Conservation (phyloP, 1,139 yeast species). For the Tardiomyces blankii region DNA sequence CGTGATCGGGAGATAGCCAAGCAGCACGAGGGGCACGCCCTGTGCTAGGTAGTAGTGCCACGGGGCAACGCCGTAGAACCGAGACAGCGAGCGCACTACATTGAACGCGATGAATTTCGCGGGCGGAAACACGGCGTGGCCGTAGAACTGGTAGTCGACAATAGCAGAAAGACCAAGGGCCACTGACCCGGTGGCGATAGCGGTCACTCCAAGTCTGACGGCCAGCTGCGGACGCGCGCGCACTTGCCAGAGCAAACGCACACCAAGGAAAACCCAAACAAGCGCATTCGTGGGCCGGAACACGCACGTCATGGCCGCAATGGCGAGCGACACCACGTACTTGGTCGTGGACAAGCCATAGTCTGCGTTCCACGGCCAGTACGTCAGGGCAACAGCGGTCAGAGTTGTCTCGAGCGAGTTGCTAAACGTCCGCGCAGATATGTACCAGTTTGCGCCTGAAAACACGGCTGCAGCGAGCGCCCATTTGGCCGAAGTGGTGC, state of each 20-base stretch:
- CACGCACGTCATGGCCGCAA: slow-evolving; percentile 26
- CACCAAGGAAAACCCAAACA: slow-evolving; percentile 60
- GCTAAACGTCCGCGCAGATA: slow-evolving; percentile 73
- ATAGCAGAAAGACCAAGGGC: slow-evolving; percentile 1
- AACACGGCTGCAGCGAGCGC: slow-evolving; percentile 44
- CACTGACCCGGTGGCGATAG: not conserved
- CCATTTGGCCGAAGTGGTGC: slow-evolving; percentile 32
- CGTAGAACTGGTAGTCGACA: slow-evolving; percentile 56
- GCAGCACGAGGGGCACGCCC: slow-evolving; percentile 65
- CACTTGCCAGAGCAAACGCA: slow-evolving; percentile 19
- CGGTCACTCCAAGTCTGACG: not conserved
- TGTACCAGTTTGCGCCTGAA: slow-evolving; percentile 79
- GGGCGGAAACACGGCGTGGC: slow-evolving; percentile 46
- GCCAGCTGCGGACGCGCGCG: not conserved
- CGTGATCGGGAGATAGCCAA: slow-evolving; percentile 56
- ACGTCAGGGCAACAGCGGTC: slow-evolving; percentile 56
- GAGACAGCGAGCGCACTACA: slow-evolving; percentile 57
- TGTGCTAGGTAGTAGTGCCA: slow-evolving; percentile 79
- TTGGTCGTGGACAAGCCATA: slow-evolving; percentile 5
- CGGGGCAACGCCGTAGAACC: slow-evolving; percentile 78
- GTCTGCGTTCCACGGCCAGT: slow-evolving; percentile 54
- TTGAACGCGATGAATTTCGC: slow-evolving; percentile 68
- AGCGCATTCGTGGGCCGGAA: slow-evolving; percentile 77
- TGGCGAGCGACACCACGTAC: slow-evolving; percentile 10
- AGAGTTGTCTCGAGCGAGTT: slow-evolving; percentile 71